Base-by-base conservation (phyloP, 2,329 filamentous ascomycete genomes). In the Ophiosphaerella narmari region DNA sequence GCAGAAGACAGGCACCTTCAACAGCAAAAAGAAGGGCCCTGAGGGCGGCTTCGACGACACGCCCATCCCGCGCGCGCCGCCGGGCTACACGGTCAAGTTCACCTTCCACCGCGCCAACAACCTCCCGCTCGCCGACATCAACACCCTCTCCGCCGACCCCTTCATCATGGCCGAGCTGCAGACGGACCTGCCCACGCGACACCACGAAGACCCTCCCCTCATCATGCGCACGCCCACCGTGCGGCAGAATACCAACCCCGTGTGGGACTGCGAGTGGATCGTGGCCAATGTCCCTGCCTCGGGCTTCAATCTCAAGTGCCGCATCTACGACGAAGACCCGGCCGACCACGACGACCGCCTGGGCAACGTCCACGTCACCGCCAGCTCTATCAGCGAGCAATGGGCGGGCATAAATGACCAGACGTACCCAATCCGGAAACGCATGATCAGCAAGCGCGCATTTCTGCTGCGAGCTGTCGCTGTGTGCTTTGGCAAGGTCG, bases 291-390 rank as follows among this genome's bases (percentile, higher is more conserved):
- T 97, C 2, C 92, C 93, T 0, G 78, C 86, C 0, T 84, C 82
- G 0, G 92, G 92, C 4, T 96, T 96, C 75, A 82, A 81, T 48
- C 80, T 97, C 60, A 96, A 96, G 70, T 91, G 90, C 54, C 83
- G 90, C 45, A 75, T 97, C 14, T 95, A 92, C 74, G 93, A 97
- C 66, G 93, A 97, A 71, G 93, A 97, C 73, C 85, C 86, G 31
- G 84, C 87, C 1, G 90, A 97, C 69, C 85, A 88, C 58, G 89
- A 97, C 67, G 93, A 97, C 74, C 82, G 90, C 23, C 80, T 97
- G 16, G 93, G 93, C 9, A 95, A 94, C 66, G 90, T 90, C 3
- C 91, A 91, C 39, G 77, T 96, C 46, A 74, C 82, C 14, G 84
- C 89, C 0, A 74, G 80, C 9, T 68, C 74, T 2, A 68, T 96